These are phyloP conservation scores for Kalaharituber pfeilii DNA, from an alignment of 2,329 filamentous ascomycete genomes.

Conservation along the genomic window DNA sequence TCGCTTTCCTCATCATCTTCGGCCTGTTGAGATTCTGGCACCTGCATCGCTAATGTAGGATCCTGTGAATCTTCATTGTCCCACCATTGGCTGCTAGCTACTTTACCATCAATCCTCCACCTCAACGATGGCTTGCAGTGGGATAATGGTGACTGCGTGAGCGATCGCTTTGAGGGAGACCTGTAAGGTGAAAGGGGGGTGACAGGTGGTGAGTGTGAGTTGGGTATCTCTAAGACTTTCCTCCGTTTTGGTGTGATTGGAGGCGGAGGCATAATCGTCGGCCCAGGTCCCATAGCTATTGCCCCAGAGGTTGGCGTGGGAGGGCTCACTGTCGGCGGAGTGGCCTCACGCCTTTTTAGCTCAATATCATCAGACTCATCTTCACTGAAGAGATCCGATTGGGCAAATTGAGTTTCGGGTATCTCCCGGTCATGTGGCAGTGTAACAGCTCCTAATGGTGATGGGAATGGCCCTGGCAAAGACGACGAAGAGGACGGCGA, in stretches of 20 bases:
- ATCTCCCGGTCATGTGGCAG: conserved; percentile 3
- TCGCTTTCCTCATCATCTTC: not conserved
- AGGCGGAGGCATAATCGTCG: not conserved
- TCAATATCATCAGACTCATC: not conserved
- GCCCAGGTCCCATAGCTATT: not conserved
- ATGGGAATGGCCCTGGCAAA: not conserved
- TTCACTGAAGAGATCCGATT: conserved; percentile 4
- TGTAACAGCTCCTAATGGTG: not conserved
- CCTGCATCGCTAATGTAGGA: not conserved
- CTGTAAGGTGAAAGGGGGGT: conserved; percentile 11
- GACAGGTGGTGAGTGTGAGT: conserved; percentile 12
- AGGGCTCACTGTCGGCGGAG: not conserved
- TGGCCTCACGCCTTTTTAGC: conserved; percentile 3
- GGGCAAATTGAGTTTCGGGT: conserved; percentile 13
- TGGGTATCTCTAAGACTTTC: conserved; percentile 7
- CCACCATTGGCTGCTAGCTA: conserved; percentile 18
- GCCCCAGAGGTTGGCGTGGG: not conserved
- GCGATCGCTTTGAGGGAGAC: not conserved
- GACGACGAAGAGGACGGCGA: not conserved
- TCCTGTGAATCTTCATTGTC: conserved; percentile 12
- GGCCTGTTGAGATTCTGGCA: no score
- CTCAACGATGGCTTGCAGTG: conserved; percentile 1
- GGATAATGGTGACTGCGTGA: not conserved
- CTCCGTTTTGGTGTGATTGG: conserved; percentile 11
- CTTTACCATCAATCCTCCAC: conserved; percentile 1